Conservation (phyloP, 139 green algal genomes). For the Chlorella vulgaris region DNA sequence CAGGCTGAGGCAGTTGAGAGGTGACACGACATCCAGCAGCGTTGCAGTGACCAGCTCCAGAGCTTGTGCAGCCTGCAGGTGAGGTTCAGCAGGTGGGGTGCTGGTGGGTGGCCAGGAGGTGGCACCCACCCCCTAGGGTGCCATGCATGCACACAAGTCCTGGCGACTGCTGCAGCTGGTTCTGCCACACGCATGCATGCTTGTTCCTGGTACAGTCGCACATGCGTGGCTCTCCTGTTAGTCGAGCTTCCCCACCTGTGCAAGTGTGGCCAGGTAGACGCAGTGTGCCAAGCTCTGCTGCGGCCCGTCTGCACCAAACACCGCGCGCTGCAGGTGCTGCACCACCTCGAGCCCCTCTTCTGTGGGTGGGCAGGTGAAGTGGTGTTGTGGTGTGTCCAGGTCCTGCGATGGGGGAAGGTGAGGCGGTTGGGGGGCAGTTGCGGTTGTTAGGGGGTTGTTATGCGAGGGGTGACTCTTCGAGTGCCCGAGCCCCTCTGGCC, state of each 20-base stretch:
- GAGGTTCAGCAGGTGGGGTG: neutral
- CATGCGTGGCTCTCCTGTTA: too few relatives aligned
- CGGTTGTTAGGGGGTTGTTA: neutral
- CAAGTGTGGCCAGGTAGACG: neutral
- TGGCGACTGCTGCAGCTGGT: too few relatives aligned
- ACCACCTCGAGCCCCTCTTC: constrained; percentile 17
- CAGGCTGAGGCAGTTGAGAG: constrained; percentile 34
- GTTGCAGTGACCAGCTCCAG: constrained; percentile 26
- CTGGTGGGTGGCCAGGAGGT: neutral
- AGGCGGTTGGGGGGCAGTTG: neutral
- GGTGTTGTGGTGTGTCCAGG: constrained; percentile 18
- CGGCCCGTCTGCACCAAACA: constrained; percentile 17
- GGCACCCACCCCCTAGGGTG: too few relatives aligned
- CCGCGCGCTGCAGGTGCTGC: constrained; percentile 4
- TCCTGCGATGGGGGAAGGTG: constrained; percentile 1
- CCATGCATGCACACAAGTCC: too few relatives aligned
- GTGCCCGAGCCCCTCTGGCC: neutral
- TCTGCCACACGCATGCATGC: too few relatives aligned
- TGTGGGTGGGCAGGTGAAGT: neutral
- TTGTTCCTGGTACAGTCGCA: too few relatives aligned
- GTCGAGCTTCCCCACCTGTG: constrained; percentile 5
- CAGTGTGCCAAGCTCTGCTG: neutral
- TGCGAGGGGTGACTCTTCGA: neutral
- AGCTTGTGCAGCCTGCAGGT: constrained; percentile 17
- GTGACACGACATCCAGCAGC: constrained; percentile 19